These are phyloP conservation scores for Pyrenopolyporus hunteri DNA, from an alignment of 495 filamentous ascomycete genomes.

Conservation along the genomic window DNA sequence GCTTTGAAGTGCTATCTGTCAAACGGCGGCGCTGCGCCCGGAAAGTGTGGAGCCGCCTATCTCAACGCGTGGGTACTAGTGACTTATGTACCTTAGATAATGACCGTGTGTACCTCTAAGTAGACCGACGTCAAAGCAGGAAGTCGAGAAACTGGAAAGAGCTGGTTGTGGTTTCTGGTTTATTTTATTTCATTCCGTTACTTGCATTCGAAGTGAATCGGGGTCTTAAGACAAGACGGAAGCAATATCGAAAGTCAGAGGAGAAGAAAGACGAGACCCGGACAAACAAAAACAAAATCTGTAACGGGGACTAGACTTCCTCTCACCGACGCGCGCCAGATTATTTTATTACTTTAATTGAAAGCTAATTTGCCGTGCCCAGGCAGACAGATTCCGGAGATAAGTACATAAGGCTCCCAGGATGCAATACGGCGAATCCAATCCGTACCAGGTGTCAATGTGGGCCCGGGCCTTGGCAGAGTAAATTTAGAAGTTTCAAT, in stretches of 20 bases:
- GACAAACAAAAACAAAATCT: neutral
- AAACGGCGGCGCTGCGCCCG: constrained; percentile 33
- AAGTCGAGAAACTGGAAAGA: neutral
- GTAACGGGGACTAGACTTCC: constrained; percentile 1
- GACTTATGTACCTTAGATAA: no score
- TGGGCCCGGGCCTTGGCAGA: constrained; percentile 25
- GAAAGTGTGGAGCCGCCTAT: constrained; percentile 21
- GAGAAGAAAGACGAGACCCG: neutral
- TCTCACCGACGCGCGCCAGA: constrained; percentile 21
- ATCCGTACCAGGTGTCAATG: no score
- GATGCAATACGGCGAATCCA: neutral
- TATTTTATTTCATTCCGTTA: neutral
- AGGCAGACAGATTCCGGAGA: constrained; percentile 6
- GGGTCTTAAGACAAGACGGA: neutral
- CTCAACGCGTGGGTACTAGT: constrained; percentile 32
- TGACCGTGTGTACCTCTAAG: no score
- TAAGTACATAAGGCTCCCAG: neutral
- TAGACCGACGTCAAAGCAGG: no score
- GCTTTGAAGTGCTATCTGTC: constrained; percentile 32
- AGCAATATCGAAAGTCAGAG: no score
- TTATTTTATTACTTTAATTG: constrained; percentile 21
- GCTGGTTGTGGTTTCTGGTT: neutral
- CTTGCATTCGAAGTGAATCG: neutral
- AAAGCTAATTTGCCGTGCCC: constrained; percentile 21
- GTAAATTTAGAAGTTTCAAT: constrained; percentile 29